phyloP scores from a whole-genome alignment of 2,329 filamentous ascomycete species.

The Neofusicoccum ribis region DNA sequence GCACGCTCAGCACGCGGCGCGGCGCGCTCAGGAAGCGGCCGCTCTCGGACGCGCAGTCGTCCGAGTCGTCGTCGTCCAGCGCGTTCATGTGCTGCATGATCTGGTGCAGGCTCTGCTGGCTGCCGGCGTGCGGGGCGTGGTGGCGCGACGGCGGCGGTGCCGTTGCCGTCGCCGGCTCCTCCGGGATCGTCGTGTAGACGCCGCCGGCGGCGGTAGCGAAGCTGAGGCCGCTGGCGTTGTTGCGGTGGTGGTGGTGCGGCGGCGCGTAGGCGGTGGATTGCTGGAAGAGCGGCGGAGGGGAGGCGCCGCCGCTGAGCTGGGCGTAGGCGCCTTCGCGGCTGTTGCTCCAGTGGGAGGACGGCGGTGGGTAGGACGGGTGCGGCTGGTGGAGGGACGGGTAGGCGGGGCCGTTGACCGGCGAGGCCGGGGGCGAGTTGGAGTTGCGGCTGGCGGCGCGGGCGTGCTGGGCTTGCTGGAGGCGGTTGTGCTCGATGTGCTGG shows the following conservation, averaged over 20 bases:
- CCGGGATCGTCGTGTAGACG: background rate
- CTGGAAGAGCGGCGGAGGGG: background rate
- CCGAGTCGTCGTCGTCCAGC: slow-evolving; percentile 5
- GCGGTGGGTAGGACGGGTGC: background rate
- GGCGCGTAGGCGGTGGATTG: background rate
- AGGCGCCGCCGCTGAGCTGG: background rate
- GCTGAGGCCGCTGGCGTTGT: background rate
- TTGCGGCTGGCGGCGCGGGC: background rate
- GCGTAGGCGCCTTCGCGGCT: background rate
- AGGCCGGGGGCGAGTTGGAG: background rate
- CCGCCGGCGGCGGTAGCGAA: background rate
- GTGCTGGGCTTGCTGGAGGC: slow-evolving; percentile 7
- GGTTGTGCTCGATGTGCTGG: slow-evolving; percentile 15
- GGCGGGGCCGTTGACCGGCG: background rate
- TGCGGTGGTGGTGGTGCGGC: background rate
- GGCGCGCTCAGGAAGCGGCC: background rate
- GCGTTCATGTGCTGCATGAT: slow-evolving; percentile 11
- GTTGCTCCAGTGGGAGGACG: background rate
- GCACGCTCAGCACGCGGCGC: background rate
- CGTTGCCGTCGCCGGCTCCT: background rate
- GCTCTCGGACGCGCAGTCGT: background rate
- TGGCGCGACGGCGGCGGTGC: too few species aligned
- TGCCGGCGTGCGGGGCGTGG: too few species aligned
- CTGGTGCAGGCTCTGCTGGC: background rate
- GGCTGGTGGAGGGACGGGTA: slow-evolving; percentile 3